These are phyloP conservation scores for Cynara cardunculus DNA, from an alignment of 129 eudicot genomes.

Conservation along the genomic window DNA sequence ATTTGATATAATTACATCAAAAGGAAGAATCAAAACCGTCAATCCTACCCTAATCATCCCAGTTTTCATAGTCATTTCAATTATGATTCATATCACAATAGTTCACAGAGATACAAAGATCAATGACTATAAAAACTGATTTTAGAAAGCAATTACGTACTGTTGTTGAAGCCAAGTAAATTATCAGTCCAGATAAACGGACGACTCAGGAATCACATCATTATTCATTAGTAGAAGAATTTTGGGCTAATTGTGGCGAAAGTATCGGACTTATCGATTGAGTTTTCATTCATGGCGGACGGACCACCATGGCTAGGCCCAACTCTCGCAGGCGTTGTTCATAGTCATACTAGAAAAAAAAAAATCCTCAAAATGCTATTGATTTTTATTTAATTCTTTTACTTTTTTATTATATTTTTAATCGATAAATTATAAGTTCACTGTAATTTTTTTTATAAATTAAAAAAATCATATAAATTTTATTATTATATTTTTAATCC, in stretches of 20 bases:
- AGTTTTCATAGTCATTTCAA: neutral
- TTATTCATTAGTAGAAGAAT: neutral
- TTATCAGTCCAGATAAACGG: neutral
- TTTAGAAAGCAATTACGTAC: neutral
- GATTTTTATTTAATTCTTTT: neutral
- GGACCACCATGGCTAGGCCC: constrained; percentile 5
- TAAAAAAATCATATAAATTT: no score
- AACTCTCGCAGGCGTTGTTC: neutral
- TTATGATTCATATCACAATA: neutral
- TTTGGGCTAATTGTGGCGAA: constrained; percentile 22
- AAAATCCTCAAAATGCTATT: neutral
- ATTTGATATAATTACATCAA: neutral
- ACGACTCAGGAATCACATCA: neutral
- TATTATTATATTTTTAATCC: no score
- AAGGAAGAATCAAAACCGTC: constrained; percentile 7
- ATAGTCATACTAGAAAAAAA: no score
- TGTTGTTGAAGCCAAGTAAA: constrained; percentile 7
- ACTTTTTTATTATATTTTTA: no score
- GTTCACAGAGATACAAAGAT: neutral
- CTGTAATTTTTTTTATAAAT: no score
- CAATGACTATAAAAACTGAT: neutral
- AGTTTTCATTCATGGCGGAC: neutral
- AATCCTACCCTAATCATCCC: constrained; percentile 18
- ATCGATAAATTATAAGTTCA: no score
- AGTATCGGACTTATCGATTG: neutral